Evolutionary conservation across 2,329 filamentous ascomycete genomes (phyloP).

Genomic region (Claviceps sp.): DNA sequence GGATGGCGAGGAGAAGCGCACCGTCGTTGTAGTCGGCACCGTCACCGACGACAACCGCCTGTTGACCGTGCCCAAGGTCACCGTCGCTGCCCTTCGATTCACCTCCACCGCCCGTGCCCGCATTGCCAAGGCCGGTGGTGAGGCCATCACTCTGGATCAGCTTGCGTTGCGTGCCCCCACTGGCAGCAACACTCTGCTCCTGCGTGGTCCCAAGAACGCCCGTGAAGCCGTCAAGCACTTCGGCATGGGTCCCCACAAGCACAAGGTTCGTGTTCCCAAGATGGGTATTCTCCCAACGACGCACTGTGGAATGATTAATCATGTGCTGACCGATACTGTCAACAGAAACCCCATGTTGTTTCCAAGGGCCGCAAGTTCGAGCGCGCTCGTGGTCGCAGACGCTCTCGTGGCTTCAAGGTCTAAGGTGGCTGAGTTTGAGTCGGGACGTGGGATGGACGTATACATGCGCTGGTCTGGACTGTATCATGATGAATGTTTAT

Average conservation of each 20-base stretch:
- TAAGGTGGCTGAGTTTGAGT: slow-evolving; percentile 40
- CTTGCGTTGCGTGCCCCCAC: slow-evolving; percentile 90
- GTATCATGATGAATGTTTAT: background rate
- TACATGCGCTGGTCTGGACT: slow-evolving; percentile 3
- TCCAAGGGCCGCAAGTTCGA: slow-evolving; percentile 99
- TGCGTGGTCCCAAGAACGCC: slow-evolving; percentile 96
- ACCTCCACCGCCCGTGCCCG: slow-evolving; percentile 90
- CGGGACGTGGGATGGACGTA: slow-evolving; percentile 8
- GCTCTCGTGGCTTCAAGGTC: slow-evolving; percentile 99
- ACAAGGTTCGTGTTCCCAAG: slow-evolving; percentile 60
- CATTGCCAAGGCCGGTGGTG: slow-evolving; percentile 85
- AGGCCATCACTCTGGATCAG: slow-evolving; percentile 93
- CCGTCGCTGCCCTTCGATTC: slow-evolving; percentile 88
- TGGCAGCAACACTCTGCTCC: slow-evolving; percentile 90
- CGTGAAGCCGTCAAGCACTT: slow-evolving; percentile 99
- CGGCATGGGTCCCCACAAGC: slow-evolving; percentile 90
- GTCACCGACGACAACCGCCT: slow-evolving; percentile 97
- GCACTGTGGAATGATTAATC: background rate
- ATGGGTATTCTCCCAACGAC: too few relatives aligned
- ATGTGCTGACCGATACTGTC: background rate
- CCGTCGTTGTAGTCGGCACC: slow-evolving; percentile 85
- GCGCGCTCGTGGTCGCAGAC: slow-evolving; percentile 94
- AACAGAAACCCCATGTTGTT: slow-evolving; percentile 85
- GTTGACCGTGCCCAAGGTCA: slow-evolving; percentile 79
- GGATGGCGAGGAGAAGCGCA: slow-evolving; percentile 59